phyloP scores from a whole-genome alignment of 805 yeast species.

The Saccharomycopsis capsularis region DNA sequence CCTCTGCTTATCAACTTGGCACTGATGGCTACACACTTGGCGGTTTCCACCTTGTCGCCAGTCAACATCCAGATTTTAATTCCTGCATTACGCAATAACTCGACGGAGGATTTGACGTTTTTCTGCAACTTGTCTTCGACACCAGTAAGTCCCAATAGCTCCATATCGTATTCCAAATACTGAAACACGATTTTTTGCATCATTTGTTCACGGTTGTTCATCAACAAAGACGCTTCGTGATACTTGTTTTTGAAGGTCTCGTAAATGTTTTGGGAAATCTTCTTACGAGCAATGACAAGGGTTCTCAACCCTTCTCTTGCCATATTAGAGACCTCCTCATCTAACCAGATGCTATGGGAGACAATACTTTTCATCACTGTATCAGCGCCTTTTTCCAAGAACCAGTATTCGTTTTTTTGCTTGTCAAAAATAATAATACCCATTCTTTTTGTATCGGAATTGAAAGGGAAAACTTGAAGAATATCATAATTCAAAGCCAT shows the following conservation, averaged over 20 bases:
- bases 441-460: slow-evolving; percentile 94
- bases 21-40: slow-evolving; percentile 94
- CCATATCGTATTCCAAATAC: slow-evolving; percentile 75
- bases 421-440: slow-evolving; percentile 72
- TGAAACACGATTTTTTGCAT: slow-evolving; percentile 64
- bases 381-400: slow-evolving; percentile 93
- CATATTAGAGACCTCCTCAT: slow-evolving; percentile 96
- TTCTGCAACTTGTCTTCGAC: slow-evolving; percentile 93
- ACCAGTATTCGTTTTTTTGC: slow-evolving; percentile 67
- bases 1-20: slow-evolving; percentile 90
- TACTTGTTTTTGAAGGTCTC: slow-evolving; percentile 60
- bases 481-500: slow-evolving; percentile 46
- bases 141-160: slow-evolving; percentile 87
- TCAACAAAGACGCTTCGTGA: slow-evolving; percentile 64
- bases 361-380: slow-evolving; percentile 85
- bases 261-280: slow-evolving; percentile 45
- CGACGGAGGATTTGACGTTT: slow-evolving; percentile 88
- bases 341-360: slow-evolving; percentile 87
- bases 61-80: slow-evolving; percentile 98
- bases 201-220: slow-evolving; percentile 69
- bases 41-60: slow-evolving; percentile 98
- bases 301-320: slow-evolving; percentile 98
- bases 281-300: slow-evolving; percentile 85
- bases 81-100: slow-evolving; percentile 90
- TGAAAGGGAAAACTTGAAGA: slow-evolving; percentile 85